Base-by-base conservation (phyloP, 148 eudicot species). In the Dianthus caryophyllus region DNA sequence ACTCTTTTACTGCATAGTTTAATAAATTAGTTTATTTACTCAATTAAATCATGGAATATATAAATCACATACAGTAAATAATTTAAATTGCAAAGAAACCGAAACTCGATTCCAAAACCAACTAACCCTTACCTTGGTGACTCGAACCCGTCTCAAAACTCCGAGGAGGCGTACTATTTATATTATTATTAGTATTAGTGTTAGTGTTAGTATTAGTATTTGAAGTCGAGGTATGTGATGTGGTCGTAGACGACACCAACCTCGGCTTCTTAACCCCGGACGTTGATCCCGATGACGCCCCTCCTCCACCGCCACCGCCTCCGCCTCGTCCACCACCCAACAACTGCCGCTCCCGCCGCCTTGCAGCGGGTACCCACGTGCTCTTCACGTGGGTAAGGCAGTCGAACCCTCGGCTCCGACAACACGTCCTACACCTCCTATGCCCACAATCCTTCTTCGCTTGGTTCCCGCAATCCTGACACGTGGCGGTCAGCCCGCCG, bases 291-390 rank as follows among this genome's bases (percentile, higher is more conserved):
- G 96, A 91, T 0, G 95, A 86, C 14, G 81, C 51, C 39, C 92
- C 59, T 59, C 92, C 59, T 59, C 88, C 54, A 70, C 74, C 48
- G 20, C 81, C n/a, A 30, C 15, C 44, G 24, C 48, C 70, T 8
- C 80, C 66, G 24, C 62, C 27, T 26, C 6, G 31, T 16, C 25
- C 38, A 21, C 61, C 52, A 49, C 46, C 61, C 69, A 78, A 71
- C 30, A 70, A 72, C 70, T 85, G 96, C 1, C 96, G 65, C 43
- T 89, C 96, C 6, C 97, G 74, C 16, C 98, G 73, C 11, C 95
- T 64, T 2, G 98, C 82, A 1, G 95, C 98, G 0, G 98, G 97
- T 8, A 93, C 91, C 98, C 98, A 93, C 29, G 98, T 93, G 86
- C 98, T 93, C 75, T 88, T 93, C 64, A 93, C 88, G 69, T 93